phyloP scores from a whole-genome alignment of 1,284 basidiomycete genomes.

The Xerocomus minutiporus region DNA sequence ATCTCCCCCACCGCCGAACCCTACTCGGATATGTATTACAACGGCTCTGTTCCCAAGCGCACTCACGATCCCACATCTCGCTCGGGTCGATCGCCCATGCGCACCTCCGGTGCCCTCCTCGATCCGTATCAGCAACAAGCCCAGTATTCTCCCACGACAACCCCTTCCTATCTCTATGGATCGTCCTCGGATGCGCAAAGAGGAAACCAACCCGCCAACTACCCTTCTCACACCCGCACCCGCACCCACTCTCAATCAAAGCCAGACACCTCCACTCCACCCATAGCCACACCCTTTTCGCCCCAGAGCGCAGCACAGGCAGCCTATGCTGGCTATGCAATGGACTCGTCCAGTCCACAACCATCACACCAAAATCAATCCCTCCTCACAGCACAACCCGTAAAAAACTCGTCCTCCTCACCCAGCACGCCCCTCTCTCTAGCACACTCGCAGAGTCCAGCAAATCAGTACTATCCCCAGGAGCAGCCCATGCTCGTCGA shows the following conservation, averaged over 20 bases:
- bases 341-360: constrained; percentile 60
- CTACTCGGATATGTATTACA: constrained; percentile 65
- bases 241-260: constrained; percentile 51
- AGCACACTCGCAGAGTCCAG: constrained; percentile 46
- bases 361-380: constrained; percentile 45
- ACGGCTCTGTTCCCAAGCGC: constrained; percentile 51
- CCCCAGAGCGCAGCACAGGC: constrained; percentile 40
- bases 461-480: constrained; percentile 52
- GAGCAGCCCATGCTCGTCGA: constrained; percentile 70
- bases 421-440: constrained; percentile 69
- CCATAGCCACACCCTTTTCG: constrained; percentile 50
- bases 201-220: constrained; percentile 36
- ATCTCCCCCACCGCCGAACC: constrained; percentile 41
- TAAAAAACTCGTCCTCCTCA: constrained; percentile 39
- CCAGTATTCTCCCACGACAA: constrained; percentile 58
- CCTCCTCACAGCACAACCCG: constrained; percentile 27
- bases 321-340: constrained; percentile 41
- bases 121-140: constrained; percentile 67
- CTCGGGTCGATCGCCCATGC: constrained; percentile 56
- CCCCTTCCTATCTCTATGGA: constrained; percentile 49
- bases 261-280: constrained; percentile 49
- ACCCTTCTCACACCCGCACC: constrained; percentile 56
- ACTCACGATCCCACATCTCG: constrained; percentile 50
- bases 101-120: constrained; percentile 50
- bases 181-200: constrained; percentile 44